Evolutionary conservation across 2,329 filamentous ascomycete species (phyloP).

Genomic region (Arthroderma sp.): DNA sequence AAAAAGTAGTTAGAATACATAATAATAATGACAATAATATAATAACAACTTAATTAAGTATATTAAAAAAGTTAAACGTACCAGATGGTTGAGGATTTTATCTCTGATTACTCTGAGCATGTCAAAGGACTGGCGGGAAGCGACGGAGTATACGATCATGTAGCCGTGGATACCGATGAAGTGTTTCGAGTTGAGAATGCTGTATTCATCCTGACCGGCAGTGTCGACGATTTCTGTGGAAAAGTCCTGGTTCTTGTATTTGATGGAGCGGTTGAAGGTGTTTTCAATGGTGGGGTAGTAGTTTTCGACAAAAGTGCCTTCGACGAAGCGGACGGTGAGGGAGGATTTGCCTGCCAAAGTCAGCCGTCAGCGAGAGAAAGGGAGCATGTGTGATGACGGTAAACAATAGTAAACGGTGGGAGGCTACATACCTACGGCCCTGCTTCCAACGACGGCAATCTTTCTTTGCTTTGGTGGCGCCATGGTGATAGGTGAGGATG

Average conservation of each 20-base stretch:
- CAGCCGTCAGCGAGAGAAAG: slow-evolving; percentile 6
- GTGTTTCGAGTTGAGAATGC: slow-evolving; percentile 94
- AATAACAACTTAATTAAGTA: not conserved
- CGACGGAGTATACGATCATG: slow-evolving; percentile 96
- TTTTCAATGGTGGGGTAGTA: slow-evolving; percentile 99
- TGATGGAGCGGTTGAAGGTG: slow-evolving; percentile 92
- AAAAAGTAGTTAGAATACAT: slow-evolving; percentile 3
- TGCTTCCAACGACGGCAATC: slow-evolving; percentile 88
- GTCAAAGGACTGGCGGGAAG: slow-evolving; percentile 85
- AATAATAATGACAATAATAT: not conserved
- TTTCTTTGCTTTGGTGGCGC: slow-evolving; percentile 75
- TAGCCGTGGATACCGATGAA: slow-evolving; percentile 99
- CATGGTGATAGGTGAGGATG: slow-evolving; percentile 35
- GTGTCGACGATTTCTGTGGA: slow-evolving; percentile 97
- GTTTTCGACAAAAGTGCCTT: slow-evolving; percentile 95
- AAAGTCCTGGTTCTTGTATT: slow-evolving; percentile 83
- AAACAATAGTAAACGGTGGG: not conserved
- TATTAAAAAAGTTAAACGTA: slow-evolving; percentile 27
- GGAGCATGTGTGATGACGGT: not conserved
- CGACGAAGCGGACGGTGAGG: slow-evolving; percentile 90
- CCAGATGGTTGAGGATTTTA: slow-evolving; percentile 92
- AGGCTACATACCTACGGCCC: slow-evolving; percentile 60
- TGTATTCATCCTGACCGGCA: slow-evolving; percentile 97
- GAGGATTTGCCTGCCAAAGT: slow-evolving; percentile 72
- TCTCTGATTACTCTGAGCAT: slow-evolving; percentile 94